Conservation (phyloP, 192 early-diverging fungal species). For the Chytriomyces confervae region DNA sequence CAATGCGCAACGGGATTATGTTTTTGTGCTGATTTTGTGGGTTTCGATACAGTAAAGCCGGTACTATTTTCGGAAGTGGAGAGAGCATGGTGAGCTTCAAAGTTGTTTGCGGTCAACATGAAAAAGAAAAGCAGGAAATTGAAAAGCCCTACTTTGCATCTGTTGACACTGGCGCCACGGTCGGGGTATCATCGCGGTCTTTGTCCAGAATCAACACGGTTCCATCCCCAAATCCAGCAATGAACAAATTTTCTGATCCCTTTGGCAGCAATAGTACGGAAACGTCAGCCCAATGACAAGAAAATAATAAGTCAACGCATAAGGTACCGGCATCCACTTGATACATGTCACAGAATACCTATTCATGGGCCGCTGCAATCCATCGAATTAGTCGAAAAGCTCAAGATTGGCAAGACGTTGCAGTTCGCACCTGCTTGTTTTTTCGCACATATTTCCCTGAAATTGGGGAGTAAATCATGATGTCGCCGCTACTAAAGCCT, state of each 20-base stretch:
- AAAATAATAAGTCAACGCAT: background rate
- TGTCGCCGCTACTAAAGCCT: slow-evolving; percentile 28
- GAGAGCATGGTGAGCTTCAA: background rate
- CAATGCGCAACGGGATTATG: slow-evolving; percentile 89
- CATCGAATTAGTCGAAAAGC: background rate
- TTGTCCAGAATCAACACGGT: slow-evolving; percentile 84
- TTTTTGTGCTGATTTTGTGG: slow-evolving; percentile 42
- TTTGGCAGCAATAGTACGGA: background rate
- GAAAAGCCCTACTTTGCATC: slow-evolving; percentile 20
- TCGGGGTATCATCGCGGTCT: slow-evolving; percentile 74
- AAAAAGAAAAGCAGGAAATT: background rate
- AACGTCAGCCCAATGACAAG: background rate
- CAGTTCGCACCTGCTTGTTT: slow-evolving; percentile 72
- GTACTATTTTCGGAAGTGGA: background rate
- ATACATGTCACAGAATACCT: slow-evolving; percentile 75
- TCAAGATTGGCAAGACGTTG: slow-evolving; percentile 6
- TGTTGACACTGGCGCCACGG: slow-evolving; percentile 27
- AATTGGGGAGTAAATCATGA: slow-evolving; percentile 83
- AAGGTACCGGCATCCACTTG: slow-evolving; percentile 80
- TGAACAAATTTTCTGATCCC: slow-evolving; percentile 80
- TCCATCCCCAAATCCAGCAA: slow-evolving; percentile 85
- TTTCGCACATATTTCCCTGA: slow-evolving; percentile 82
- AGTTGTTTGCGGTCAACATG: background rate
- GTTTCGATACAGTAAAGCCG: slow-evolving; percentile 35
- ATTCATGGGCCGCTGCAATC: slow-evolving; percentile 64